Conservation (phyloP, 1,284 basidiomycete species). For the Ceratorhiza oryzae-sativae region DNA sequence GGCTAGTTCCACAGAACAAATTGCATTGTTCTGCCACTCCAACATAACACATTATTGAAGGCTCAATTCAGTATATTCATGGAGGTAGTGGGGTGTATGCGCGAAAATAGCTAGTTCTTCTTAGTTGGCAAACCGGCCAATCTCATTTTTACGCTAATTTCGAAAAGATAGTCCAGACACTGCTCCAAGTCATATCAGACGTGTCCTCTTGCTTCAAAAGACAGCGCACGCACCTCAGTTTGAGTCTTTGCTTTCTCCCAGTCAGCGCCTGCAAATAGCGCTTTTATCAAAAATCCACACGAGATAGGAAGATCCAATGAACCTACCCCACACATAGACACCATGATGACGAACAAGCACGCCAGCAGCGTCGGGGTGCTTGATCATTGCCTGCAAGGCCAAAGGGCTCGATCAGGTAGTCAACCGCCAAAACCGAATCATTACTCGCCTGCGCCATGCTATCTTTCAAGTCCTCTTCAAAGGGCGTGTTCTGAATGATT, state of each 20-base stretch:
- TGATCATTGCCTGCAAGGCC: constrained; percentile 65
- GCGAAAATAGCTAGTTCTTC: constrained; percentile 19
- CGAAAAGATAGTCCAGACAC: constrained; percentile 88
- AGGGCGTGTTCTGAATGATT: constrained; percentile 87
- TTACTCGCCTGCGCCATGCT: constrained; percentile 70
- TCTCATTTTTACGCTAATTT: constrained; percentile 83
- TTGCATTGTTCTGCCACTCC: not conserved
- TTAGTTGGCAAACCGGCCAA: constrained; percentile 61
- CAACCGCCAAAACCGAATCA: not conserved
- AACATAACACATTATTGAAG: not conserved
- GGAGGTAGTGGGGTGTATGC: not conserved
- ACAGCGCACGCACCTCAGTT: constrained; percentile 61
- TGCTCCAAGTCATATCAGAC: constrained; percentile 46
- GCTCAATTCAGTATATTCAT: not conserved
- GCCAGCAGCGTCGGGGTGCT: constrained; percentile 78
- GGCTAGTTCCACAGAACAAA: not conserved
- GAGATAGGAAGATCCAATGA: not conserved
- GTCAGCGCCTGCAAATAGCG: constrained; percentile 59
- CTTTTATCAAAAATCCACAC: not conserved
- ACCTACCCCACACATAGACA: constrained; percentile 82
- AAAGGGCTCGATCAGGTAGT: not conserved
- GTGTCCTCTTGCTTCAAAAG: not conserved
- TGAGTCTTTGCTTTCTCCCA: constrained; percentile 92
- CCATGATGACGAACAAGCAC: constrained; percentile 84
- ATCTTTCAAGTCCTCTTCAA: constrained; percentile 85